Base-by-base conservation (phyloP, 345 rosid genomes). In the Corchorus capsularis region DNA sequence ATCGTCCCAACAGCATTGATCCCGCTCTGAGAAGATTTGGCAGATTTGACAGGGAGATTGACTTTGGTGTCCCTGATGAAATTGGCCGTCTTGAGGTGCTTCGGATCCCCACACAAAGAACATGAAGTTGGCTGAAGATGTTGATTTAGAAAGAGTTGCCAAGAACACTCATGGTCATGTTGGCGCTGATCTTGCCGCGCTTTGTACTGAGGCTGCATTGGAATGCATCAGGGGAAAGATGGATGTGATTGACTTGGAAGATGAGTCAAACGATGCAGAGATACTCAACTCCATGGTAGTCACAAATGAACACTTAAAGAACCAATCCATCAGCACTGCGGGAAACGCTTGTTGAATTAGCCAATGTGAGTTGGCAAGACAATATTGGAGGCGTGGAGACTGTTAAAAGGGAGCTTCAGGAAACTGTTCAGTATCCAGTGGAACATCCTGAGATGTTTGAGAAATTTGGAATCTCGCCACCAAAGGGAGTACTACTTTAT, bases 11-110 rank as follows among this genome's bases (percentile, higher is more conserved):
- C 7, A 59, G 63, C 63, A 59, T 59, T 20, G 63, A 59, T n/a
- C 63, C 63, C 0, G 63, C 63, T n/a, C 27, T 59, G 32, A 2
- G 63, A n/a, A 59, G 63, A 5, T 59, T 59, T n/a, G 63, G 63
- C 1, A n/a, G 63, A n/a, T 59, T 59, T 20, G 63, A 59, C 8
- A 59, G 63, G 12, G 63, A 59, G 22, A 59, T 59, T 10, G 63
- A 59, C 13, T 20, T 59, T 59, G 63, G 63, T 17, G 63, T 59
- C 7, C 63, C 63, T 59, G 63, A 59, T 59, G 63, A 59, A 59
- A 5, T 59, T 6, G 63, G 63, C 12, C 63, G 63, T 8, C 20
- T 59, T 59, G 63, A 59, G 22, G 63, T 59, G 6, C 63, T 59
- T n/a, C 63, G 27, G 0, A 59, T 59, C 27, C 63, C 27, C 63